phyloP scores from a whole-genome alignment of 495 filamentous ascomycete species.

The Penicillium psychrofluorescens region DNA sequence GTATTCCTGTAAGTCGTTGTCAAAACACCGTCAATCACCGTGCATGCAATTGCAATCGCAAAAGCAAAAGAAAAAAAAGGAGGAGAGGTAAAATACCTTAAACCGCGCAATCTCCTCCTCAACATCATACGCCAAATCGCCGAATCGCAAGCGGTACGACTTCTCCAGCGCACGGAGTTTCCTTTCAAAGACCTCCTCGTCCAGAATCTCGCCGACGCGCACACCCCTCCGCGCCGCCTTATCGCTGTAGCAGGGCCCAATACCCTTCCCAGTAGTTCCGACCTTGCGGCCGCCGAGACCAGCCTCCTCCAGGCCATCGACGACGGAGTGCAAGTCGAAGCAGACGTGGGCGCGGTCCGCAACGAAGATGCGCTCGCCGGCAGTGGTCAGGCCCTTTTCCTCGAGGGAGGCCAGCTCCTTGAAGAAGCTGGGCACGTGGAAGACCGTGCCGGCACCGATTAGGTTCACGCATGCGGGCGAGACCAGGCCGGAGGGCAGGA shows the following conservation, averaged over 20 bases:
- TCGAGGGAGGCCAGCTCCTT: constrained; percentile 68
- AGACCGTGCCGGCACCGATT: constrained; percentile 77
- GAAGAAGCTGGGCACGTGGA: constrained; percentile 84
- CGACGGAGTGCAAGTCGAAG: constrained; percentile 73
- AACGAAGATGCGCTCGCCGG: constrained; percentile 64
- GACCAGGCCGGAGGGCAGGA: constrained; percentile 65
- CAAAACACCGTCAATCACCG: too few relatives aligned
- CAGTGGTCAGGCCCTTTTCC: constrained; percentile 60
- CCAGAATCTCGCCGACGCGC: constrained; percentile 68
- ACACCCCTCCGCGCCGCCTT: constrained; percentile 73
- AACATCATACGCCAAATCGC: constrained; percentile 67
- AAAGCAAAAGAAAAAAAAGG: too few relatives aligned
- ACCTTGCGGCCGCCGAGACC: constrained; percentile 61
- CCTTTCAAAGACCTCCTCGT: constrained; percentile 64
- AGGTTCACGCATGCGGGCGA: constrained; percentile 73
- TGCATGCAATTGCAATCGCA: too few relatives aligned
- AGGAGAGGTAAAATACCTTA: constrained; percentile 29
- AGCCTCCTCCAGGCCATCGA: constrained; percentile 76
- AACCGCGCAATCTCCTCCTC: constrained; percentile 72
- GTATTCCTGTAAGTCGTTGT: constrained; percentile 42
- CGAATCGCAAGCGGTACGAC: constrained; percentile 67
- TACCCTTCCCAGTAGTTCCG: constrained; percentile 56
- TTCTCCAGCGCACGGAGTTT: constrained; percentile 60
- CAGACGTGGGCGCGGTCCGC: constrained; percentile 77
- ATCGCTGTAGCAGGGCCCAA: constrained; percentile 75